These are phyloP conservation scores for Tulasnella sp. DNA, from an alignment of 768 basidiomycete genomes.

Conservation along the genomic window DNA sequence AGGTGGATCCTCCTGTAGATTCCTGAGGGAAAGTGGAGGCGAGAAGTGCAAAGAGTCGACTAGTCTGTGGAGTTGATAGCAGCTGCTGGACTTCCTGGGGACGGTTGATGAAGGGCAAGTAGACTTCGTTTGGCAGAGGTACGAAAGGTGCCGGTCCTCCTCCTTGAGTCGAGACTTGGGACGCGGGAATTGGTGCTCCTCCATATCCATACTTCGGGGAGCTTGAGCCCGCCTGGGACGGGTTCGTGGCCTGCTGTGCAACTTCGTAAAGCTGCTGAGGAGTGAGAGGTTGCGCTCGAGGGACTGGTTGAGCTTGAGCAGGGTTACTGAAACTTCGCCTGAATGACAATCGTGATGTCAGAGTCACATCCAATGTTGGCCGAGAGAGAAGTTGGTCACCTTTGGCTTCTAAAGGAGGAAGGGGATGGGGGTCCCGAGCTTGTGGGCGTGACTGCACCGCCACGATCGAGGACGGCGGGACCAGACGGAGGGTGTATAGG, in stretches of 20 bases:
- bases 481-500: slow-evolving; percentile 30
- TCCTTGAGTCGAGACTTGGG: slow-evolving; percentile 53
- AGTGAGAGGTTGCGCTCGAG: slow-evolving; percentile 49
- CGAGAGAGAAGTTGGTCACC: slow-evolving; percentile 34
- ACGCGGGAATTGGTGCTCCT: slow-evolving; percentile 12
- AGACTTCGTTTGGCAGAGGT: slow-evolving; percentile 68
- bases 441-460: slow-evolving; percentile 27
- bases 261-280: slow-evolving; percentile 75
- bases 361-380: slow-evolving; percentile 40
- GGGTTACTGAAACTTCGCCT: slow-evolving; percentile 26
- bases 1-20: slow-evolving; percentile 24
- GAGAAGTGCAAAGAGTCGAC: slow-evolving; percentile 67
- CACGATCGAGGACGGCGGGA: slow-evolving; percentile 24
- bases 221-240: neutral
- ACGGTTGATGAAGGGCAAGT: slow-evolving; percentile 83
- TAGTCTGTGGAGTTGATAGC: slow-evolving; percentile 60
- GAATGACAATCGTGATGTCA: slow-evolving; percentile 43
- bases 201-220: slow-evolving; percentile 5
- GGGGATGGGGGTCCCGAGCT: slow-evolving; percentile 33
- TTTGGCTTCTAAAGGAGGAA: slow-evolving; percentile 29
- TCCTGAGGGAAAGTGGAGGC: slow-evolving; percentile 55
- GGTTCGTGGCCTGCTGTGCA: slow-evolving; percentile 40
- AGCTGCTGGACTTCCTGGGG: slow-evolving; percentile 69
- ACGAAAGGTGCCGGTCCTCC: slow-evolving; percentile 53
- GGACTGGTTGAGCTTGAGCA: slow-evolving; percentile 39